Percentiles rank a stretch among this genome's conserved stretches.
Evolutionary conservation across 306 rosid genomes (phyloP).

Genomic region (Acmispon strigosus): DNA sequence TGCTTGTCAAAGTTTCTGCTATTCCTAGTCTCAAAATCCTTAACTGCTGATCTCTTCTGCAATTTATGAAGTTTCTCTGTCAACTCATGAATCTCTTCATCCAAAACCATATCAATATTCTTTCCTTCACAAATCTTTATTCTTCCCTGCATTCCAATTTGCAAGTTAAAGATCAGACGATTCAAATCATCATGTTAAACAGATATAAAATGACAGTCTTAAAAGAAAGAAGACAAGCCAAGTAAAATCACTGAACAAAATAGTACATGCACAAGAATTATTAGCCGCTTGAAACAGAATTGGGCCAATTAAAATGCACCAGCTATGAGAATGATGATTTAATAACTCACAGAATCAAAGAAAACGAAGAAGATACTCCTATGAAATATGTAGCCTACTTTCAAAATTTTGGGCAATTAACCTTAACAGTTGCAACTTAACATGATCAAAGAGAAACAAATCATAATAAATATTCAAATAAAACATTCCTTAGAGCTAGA

Average conservation of each 20-base stretch:
- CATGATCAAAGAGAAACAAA: not conserved
- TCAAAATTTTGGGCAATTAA: not conserved
- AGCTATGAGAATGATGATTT: not conserved
- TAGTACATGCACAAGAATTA: not conserved
- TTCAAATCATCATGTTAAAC: not conserved
- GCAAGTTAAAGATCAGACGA: constrained; percentile 13
- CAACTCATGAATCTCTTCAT: constrained; percentile 56
- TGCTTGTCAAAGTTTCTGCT: constrained; percentile 59
- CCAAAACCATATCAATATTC: constrained; percentile 38
- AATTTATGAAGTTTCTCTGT: constrained; percentile 59
- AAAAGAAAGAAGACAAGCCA: not conserved
- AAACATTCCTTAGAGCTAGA: not conserved
- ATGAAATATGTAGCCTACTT: not conserved
- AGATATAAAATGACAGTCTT: not conserved
- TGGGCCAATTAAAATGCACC: not conserved
- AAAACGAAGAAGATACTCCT: not conserved
- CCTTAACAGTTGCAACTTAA: no score
- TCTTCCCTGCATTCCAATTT: constrained; percentile 52
- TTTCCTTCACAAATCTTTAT: constrained; percentile 57
- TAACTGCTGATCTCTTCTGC: constrained; percentile 42
- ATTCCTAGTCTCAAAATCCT: constrained; percentile 27
- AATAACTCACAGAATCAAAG: not conserved
- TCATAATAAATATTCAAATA: not conserved
- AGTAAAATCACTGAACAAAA: not conserved
- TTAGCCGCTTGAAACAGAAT: not conserved